phyloP scores from a whole-genome alignment of 768 basidiomycete genomes.

The Mycena vitilis region DNA sequence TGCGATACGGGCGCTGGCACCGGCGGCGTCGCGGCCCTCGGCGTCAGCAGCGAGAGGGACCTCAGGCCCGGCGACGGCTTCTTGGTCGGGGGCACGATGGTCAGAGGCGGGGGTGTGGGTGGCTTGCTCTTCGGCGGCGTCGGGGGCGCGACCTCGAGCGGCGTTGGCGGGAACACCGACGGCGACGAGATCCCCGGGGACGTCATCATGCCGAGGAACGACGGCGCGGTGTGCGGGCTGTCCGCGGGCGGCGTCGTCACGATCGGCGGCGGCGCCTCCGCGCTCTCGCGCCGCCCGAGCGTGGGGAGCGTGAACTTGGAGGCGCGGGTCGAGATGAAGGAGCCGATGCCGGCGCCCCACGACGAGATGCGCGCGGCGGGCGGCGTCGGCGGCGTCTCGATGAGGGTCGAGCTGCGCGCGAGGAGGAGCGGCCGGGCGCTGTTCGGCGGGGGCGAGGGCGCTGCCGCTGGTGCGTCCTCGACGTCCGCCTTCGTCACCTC shows the following conservation, averaged over 20 bases:
- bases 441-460: constrained; percentile 11
- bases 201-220: constrained; percentile 32
- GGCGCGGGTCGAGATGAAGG: constrained; percentile 57
- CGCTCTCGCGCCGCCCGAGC: constrained; percentile 29
- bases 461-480: constrained; percentile 1
- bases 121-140: not conserved
- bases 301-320: constrained; percentile 51
- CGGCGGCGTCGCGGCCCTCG: constrained; percentile 13
- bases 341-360: constrained; percentile 61
- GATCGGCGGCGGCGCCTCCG: constrained; percentile 34
- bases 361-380: constrained; percentile 44
- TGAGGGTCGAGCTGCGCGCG: constrained; percentile 36
- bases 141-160: constrained; percentile 26
- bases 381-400: constrained; percentile 35
- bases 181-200: constrained; percentile 27
- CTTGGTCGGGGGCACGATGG: constrained; percentile 2
- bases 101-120: no score
- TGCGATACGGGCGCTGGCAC: not conserved
- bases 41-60: constrained; percentile 26
- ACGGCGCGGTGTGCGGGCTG: constrained; percentile 28
- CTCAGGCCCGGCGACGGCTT: constrained; percentile 12
- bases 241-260: constrained; percentile 34
- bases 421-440: constrained; percentile 37
- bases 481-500: constrained; percentile 27
- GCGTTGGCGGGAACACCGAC: constrained; percentile 36